These are phyloP conservation scores for Diaporthe sp. DNA, from an alignment of 2,329 filamentous ascomycete species.

Conservation along the genomic window DNA sequence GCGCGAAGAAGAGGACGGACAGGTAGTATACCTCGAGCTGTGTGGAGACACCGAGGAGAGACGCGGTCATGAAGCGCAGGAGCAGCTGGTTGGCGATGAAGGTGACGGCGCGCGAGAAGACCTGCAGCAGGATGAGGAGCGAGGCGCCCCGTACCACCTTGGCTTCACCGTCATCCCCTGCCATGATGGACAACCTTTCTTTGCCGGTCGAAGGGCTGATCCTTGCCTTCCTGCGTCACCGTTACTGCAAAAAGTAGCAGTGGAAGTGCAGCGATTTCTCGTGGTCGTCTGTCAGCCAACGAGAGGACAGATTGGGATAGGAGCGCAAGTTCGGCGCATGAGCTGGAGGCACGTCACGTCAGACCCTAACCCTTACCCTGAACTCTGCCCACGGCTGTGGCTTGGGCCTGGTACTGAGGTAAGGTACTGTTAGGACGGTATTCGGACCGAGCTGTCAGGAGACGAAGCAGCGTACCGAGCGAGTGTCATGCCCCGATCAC, in stretches of 20 bases:
- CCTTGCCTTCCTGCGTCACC: conserved; percentile 10
- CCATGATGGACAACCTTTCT: background rate
- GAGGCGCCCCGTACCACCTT: conserved; percentile 77
- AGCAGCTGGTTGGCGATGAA: conserved; percentile 94
- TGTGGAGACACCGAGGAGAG: conserved; percentile 85
- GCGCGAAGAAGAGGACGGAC: conserved; percentile 92
- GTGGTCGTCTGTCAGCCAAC: background rate
- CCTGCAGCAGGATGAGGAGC: conserved; percentile 88
- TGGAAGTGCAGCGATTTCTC: background rate
- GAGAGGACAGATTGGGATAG: conserved; percentile 12
- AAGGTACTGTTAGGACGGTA: background rate
- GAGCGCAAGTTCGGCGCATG: background rate
- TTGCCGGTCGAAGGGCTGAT: background rate
- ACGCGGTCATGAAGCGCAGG: conserved; percentile 87
- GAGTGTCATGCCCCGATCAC: background rate
- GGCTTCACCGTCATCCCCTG: conserved; percentile 44
- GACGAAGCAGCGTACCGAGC: background rate
- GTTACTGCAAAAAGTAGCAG: background rate
- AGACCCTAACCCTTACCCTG: conserved; percentile 2
- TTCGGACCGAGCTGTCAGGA: background rate
- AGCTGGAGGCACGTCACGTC: background rate
- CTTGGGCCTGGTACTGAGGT: background rate
- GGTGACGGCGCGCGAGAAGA: conserved; percentile 88
- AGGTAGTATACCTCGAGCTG: conserved; percentile 95
- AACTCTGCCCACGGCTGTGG: too few species aligned